Base-by-base conservation (phyloP, 345 rosid genomes). In the Rhodamnia rubescens region DNA sequence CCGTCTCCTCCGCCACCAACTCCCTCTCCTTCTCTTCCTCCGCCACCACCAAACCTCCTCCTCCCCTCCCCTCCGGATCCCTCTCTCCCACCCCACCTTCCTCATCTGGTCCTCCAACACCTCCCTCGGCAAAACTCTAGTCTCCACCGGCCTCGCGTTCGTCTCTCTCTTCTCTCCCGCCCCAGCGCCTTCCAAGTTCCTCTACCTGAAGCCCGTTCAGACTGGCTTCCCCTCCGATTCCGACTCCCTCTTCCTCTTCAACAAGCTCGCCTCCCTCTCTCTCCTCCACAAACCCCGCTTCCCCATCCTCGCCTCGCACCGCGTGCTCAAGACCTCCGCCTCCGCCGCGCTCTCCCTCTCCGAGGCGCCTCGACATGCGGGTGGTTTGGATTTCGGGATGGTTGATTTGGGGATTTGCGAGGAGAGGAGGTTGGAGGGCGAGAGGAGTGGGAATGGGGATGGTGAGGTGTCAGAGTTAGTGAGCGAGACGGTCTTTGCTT, bases 171-270 rank as follows among this genome's bases (percentile, higher is more conserved):
- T 93, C 40, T 86, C 90, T 53, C 55, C 84, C 15, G 26, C 90
- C 82, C 32, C 52, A 53, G 1, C 88, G 81, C 52, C 52, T 21
- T 87, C 88, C 50, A 94, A 92, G 83, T 92, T 96, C 83, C 85
- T 93, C 88, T 97, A 97, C 90, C 88, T 96, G 83, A 97, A 96
- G 87, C 99, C 99, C 22, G 85, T 93, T 52, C 99, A 97, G 80
- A 97, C 99, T 16, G 99, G 99, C 27, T 97, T 95, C 87, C 99
- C 99, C 36, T 84, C 92, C 49, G 98, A 96, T 84, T 96, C 99
- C 83, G 99, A 97, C 88, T 96, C 98, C 47, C 93, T 90, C 83
- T 96, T 92, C 86, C 88, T 97, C 91, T 94, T 92, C 88, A 83
- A 92, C 84, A 96, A 93, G 87, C 95, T 96, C 85, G 81, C 87